Evolutionary conservation across 805 yeast genomes (phyloP).

Genomic region (Nakazawaea wickerhamii): DNA sequence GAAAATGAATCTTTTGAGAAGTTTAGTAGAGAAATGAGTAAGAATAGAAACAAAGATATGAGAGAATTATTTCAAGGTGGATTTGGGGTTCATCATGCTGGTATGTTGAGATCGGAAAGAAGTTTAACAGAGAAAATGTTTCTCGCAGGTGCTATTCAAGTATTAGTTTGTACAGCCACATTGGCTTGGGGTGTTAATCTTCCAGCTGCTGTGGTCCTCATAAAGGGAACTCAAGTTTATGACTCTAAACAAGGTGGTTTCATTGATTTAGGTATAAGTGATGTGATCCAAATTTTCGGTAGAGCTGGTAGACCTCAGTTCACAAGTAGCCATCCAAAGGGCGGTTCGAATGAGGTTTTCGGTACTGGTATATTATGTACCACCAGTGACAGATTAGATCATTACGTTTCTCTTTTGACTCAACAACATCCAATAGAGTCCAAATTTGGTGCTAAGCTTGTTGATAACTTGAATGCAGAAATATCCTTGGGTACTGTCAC

Average conservation of each 20-base stretch:
- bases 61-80: constrained; percentile 77
- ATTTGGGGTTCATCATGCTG: constrained; percentile 96
- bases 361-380: constrained; percentile 95
- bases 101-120: constrained; percentile 88
- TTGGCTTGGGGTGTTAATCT: constrained; percentile 99
- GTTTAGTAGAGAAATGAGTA: constrained; percentile 59
- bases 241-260: constrained; percentile 94
- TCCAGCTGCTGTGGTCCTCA: constrained; percentile 96
- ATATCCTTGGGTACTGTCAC: constrained; percentile 94
- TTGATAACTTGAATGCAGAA: constrained; percentile 94
- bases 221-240: constrained; percentile 95
- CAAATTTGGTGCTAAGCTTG: constrained; percentile 65
- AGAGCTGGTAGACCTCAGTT: constrained; percentile 99
- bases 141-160: constrained; percentile 77
- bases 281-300: constrained; percentile 96
- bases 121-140: constrained; percentile 87
- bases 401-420: constrained; percentile 80
- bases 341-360: constrained; percentile 23
- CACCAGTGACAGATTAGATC: constrained; percentile 73
- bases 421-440: constrained; percentile 98
- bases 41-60: constrained; percentile 72
- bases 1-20: constrained; percentile 35
- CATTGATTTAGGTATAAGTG: constrained; percentile 89
- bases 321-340: constrained; percentile 5
- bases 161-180: constrained; percentile 93